Conservation (phyloP, 768 basidiomycete genomes). For the Boletus sp. region DNA sequence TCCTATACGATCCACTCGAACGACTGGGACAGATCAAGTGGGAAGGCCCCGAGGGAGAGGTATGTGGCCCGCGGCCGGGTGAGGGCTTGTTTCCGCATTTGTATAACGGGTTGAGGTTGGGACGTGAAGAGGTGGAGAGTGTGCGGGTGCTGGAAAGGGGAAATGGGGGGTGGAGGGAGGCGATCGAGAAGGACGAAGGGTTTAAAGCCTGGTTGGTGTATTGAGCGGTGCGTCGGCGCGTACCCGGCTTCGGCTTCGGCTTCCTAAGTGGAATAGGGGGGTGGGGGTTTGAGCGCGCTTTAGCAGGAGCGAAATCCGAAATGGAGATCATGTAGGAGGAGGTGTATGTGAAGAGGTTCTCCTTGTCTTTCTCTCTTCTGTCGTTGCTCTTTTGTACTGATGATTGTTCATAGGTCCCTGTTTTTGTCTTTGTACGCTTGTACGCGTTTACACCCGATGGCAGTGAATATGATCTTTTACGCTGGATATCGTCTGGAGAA, state of each 20-base stretch:
- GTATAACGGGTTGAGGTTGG: constrained; percentile 45
- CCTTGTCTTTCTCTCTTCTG: too few relatives aligned
- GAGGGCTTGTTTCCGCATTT: constrained; percentile 54
- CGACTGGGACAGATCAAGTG: constrained; percentile 38
- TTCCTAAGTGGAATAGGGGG: neutral
- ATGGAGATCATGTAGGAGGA: too few relatives aligned
- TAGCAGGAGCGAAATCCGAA: neutral
- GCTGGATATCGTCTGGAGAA: neutral
- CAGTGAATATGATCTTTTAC: neutral
- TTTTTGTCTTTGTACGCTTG: neutral
- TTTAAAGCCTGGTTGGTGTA: constrained; percentile 34
- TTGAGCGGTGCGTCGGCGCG: constrained; percentile 15
- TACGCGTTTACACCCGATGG: neutral
- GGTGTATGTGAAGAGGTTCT: neutral
- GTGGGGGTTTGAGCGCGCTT: neutral
- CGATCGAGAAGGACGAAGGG: constrained; percentile 13
- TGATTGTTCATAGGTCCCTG: neutral
- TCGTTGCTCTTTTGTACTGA: neutral
- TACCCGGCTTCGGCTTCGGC: too few relatives aligned
- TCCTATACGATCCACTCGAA: constrained; percentile 40
- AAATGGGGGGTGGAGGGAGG: constrained; percentile 33
- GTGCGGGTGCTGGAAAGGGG: constrained; percentile 29
- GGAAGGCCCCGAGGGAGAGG: constrained; percentile 43
- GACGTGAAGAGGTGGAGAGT: constrained; percentile 44
- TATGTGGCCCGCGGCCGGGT: constrained; percentile 40